These are phyloP conservation scores for Colletotrichum zoysiae DNA, from an alignment of 2,329 filamentous ascomycete genomes.

Conservation along the genomic window DNA sequence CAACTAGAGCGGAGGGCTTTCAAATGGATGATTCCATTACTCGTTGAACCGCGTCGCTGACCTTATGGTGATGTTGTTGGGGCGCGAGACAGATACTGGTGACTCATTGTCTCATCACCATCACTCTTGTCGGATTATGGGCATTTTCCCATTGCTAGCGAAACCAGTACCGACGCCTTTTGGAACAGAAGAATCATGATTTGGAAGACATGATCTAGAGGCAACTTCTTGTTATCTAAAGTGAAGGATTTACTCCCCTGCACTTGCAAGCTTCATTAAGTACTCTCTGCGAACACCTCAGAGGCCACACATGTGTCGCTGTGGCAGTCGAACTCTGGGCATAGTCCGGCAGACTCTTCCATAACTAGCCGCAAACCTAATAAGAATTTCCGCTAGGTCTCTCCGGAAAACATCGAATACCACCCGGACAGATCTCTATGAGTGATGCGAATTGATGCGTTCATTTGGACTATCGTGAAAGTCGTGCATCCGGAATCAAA, in stretches of 20 bases:
- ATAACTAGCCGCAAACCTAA: no score
- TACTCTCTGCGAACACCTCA: neutral
- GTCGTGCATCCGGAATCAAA: neutral
- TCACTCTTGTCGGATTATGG: neutral
- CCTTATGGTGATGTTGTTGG: neutral
- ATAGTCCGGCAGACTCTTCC: neutral
- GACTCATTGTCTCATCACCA: neutral
- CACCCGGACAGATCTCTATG: neutral
- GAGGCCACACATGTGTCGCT: neutral
- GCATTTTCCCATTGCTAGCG: neutral
- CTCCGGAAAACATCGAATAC: neutral
- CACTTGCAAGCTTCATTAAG: neutral
- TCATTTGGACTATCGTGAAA: neutral
- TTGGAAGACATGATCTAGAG: no score
- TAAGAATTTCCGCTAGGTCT: neutral
- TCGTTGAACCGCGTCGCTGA: no score
- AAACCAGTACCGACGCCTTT: neutral
- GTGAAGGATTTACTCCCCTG: no score
- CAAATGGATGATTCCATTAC: no score
- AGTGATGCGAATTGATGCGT: no score
- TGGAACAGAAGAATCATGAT: neutral
- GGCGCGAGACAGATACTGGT: neutral
- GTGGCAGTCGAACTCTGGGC: rapidly evolving
- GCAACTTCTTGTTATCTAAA: neutral
- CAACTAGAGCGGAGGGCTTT: neutral